Conservation (phyloP, 306 rosid genomes). For the Datisca glomerata region DNA sequence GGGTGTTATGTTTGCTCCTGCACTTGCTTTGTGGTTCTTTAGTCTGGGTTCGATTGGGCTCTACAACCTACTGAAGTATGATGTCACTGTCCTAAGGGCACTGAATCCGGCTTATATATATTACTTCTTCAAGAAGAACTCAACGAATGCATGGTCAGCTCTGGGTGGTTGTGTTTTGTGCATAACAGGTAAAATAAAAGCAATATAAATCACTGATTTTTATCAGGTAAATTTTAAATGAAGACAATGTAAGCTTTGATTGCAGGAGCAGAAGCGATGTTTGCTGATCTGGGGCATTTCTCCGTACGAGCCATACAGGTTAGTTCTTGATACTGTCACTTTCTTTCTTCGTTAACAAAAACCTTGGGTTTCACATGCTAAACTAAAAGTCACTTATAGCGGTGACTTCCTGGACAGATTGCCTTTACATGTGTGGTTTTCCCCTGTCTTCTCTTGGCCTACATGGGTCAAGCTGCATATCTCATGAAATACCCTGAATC, state of each 20-base stretch:
- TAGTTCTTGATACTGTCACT: neutral
- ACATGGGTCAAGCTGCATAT: constrained; percentile 96
- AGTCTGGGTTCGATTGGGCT: constrained; percentile 77
- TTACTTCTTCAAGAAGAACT: constrained; percentile 71
- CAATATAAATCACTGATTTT: too few relatives aligned
- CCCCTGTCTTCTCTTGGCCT: constrained; percentile 91
- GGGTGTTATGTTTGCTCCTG: constrained; percentile 84
- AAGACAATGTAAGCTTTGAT: too few relatives aligned
- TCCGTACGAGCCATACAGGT: constrained; percentile 86
- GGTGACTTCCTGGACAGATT: constrained; percentile 44
- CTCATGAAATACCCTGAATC: constrained; percentile 43
- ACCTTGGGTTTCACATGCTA: too few relatives aligned
- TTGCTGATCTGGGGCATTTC: constrained; percentile 96
- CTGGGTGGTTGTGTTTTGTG: constrained; percentile 98
- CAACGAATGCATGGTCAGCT: constrained; percentile 69
- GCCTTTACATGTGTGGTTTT: constrained; percentile 83
- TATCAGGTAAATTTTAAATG: too few relatives aligned
- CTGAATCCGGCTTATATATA: constrained; percentile 83
- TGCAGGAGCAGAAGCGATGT: constrained; percentile 97
- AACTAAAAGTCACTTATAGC: too few relatives aligned
- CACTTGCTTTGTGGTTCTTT: constrained; percentile 83
- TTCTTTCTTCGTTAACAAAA: neutral
- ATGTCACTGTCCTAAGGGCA: constrained; percentile 66
- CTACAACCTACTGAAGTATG: constrained; percentile 53
- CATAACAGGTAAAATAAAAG: constrained; percentile 78